Evolutionary conservation across 768 basidiomycete species (phyloP).

Genomic region (Saitozyma podzolica): DNA sequence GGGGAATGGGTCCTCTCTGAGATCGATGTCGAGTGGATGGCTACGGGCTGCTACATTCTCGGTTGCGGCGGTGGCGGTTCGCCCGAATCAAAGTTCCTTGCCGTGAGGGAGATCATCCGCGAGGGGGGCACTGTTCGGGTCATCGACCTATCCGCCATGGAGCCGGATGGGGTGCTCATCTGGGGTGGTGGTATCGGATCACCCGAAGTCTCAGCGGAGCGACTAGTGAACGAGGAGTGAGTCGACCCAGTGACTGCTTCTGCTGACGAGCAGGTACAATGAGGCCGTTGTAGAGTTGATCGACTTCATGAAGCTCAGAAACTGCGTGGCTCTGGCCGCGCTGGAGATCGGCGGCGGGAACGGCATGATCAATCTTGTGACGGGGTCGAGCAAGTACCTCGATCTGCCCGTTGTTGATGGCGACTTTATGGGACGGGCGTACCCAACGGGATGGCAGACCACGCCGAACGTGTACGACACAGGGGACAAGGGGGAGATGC

Average conservation of each 20-base stretch:
- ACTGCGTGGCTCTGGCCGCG: conserved; percentile 37
- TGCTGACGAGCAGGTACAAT: conserved; percentile 44
- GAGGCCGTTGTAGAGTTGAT: conserved; percentile 48
- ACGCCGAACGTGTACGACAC: conserved; percentile 36
- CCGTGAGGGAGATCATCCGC: conserved; percentile 59
- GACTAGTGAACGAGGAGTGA: conserved; percentile 54
- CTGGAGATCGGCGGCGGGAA: conserved; percentile 57
- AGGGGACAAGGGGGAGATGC: conserved; percentile 22
- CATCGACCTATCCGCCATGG: conserved; percentile 56
- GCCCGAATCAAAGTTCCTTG: conserved; percentile 60
- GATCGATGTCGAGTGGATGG: conserved; percentile 61
- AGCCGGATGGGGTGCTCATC: conserved; percentile 56
- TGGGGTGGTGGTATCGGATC: conserved; percentile 52
- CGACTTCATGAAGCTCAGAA: conserved; percentile 32
- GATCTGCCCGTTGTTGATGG: conserved; percentile 40
- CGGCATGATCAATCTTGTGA: conserved; percentile 50
- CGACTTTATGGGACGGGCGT: conserved; percentile 49
- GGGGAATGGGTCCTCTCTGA: conserved; percentile 58
- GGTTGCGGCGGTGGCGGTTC: conserved; percentile 67
- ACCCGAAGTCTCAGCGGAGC: conserved; percentile 32
- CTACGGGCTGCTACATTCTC: conserved; percentile 65
- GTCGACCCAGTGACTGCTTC: background rate
- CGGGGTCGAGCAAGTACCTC: conserved; percentile 22
- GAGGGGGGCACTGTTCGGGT: conserved; percentile 58
- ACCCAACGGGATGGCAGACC: conserved; percentile 48